Conservation (phyloP, 176 grass and related monocot species). For the Pontederia paniculata region DNA sequence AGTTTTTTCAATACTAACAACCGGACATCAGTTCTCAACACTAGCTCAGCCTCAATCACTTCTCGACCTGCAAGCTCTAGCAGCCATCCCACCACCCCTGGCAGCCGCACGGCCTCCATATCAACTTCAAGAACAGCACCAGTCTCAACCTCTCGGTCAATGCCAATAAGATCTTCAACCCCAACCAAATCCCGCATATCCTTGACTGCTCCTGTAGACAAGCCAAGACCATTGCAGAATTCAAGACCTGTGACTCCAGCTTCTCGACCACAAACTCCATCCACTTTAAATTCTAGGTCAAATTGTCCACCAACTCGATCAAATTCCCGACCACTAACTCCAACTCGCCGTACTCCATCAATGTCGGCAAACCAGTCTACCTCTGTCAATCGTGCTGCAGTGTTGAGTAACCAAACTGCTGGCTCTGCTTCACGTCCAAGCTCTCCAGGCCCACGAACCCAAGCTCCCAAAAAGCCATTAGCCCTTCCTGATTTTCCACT, state of each 20-base stretch:
- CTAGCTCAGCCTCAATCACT: slow-evolving; percentile 15
- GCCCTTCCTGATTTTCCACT: not conserved
- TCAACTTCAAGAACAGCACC: not conserved
- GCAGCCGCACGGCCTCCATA: too few relatives aligned
- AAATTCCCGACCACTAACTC: slow-evolving; percentile 12
- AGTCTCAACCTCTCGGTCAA: not conserved
- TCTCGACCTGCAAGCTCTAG: slow-evolving; percentile 1
- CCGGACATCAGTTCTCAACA: slow-evolving; percentile 10
- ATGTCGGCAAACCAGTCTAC: not conserved
- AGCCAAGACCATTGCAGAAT: not conserved
- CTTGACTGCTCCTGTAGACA: not conserved
- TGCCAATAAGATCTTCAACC: not conserved
- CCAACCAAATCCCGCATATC: not conserved
- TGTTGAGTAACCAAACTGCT: not conserved
- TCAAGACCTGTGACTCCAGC: not conserved
- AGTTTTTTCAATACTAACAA: not conserved
- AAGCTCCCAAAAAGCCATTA: not conserved
- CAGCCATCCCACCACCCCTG: not conserved
- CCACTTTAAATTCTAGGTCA: not conserved
- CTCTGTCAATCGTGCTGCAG: not conserved
- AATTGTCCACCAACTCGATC: not conserved
- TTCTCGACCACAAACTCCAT: not conserved
- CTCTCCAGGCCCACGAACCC: slow-evolving; percentile 1
- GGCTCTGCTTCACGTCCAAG: not conserved
- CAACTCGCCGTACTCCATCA: slow-evolving; percentile 1